phyloP scores from a whole-genome alignment of 257 asterid genomes.

The Agastache rugosa region DNA sequence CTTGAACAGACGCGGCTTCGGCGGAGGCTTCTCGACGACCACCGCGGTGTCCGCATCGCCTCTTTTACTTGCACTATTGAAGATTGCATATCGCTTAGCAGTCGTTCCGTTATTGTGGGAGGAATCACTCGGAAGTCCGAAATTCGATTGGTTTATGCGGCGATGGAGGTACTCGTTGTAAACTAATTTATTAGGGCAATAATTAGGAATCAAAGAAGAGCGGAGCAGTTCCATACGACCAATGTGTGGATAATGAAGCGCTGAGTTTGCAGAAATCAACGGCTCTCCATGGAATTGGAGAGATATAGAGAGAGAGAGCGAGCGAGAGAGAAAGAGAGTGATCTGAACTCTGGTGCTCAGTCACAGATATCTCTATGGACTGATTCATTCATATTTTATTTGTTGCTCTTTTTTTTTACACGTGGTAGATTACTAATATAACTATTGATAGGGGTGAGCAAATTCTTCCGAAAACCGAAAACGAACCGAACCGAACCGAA shows the following conservation, averaged over 20 bases:
- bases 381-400: not conserved
- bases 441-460: too few relatives aligned
- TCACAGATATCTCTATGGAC: not conserved
- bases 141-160: constrained; percentile 34
- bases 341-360: constrained; percentile 21
- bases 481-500: too few relatives aligned
- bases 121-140: constrained; percentile 33
- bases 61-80: constrained; percentile 46
- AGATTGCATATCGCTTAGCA: constrained; percentile 29
- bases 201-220: constrained; percentile 24
- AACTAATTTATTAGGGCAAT: constrained; percentile 32
- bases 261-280: constrained; percentile 15
- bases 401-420: not conserved
- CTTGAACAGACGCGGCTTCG: constrained; percentile 52
- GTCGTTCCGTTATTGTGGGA: not conserved
- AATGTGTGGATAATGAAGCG: constrained; percentile 14
- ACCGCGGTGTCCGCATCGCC: constrained; percentile 64
- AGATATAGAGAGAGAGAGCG: constrained; percentile 5
- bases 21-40: constrained; percentile 67
- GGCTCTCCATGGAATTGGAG: not conserved
- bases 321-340: not conserved
- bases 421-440: not conserved
- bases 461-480: too few relatives aligned
- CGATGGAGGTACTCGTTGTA: constrained; percentile 24
- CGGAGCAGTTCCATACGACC: constrained; percentile 41